Percentiles rank a stretch among this genome's conserved stretches.
These are phyloP conservation scores for Ceratocystis colombiana DNA, from an alignment of 2,329 filamentous ascomycete species.

Conservation along the genomic window DNA sequence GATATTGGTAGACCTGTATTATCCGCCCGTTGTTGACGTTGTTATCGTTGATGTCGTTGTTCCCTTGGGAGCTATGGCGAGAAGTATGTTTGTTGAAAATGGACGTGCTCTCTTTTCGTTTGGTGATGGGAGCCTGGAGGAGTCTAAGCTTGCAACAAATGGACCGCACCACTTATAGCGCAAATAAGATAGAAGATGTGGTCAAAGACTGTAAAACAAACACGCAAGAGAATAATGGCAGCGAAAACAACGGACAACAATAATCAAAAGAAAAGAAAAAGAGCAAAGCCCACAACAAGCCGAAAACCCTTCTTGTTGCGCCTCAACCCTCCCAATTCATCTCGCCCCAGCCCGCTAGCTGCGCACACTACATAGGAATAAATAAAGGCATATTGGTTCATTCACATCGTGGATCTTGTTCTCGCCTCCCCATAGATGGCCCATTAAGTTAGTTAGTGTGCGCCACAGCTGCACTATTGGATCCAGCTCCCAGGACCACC, in stretches of 20 bases:
- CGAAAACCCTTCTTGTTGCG: background rate
- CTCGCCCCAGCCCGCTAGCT: background rate
- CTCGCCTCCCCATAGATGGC: background rate
- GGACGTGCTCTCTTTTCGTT: background rate
- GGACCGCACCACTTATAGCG: background rate
- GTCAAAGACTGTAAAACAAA: background rate
- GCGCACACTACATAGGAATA: too few relatives aligned
- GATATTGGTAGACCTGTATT: background rate
- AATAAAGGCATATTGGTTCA: too few relatives aligned
- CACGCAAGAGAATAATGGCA: too few relatives aligned
- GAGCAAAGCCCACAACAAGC: background rate
- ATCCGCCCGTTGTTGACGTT: background rate
- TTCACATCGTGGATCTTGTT: constrained; percentile 9
- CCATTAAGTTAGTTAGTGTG: background rate
- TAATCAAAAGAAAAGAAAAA: background rate
- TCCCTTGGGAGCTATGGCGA: background rate
- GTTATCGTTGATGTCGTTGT: background rate
- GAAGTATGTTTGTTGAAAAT: background rate
- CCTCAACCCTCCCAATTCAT: background rate
- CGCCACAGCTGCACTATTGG: constrained; percentile 9
- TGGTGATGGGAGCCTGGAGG: background rate
- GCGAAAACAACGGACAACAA: background rate
- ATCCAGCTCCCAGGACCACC: constrained; percentile 12
- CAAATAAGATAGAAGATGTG: background rate
- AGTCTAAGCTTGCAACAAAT: background rate